A percentile compares a stretch with the other conserved stretches of the same genome.
Evolutionary conservation across 345 rosid species (phyloP).

Genomic region (Iberis pinnata): DNA sequence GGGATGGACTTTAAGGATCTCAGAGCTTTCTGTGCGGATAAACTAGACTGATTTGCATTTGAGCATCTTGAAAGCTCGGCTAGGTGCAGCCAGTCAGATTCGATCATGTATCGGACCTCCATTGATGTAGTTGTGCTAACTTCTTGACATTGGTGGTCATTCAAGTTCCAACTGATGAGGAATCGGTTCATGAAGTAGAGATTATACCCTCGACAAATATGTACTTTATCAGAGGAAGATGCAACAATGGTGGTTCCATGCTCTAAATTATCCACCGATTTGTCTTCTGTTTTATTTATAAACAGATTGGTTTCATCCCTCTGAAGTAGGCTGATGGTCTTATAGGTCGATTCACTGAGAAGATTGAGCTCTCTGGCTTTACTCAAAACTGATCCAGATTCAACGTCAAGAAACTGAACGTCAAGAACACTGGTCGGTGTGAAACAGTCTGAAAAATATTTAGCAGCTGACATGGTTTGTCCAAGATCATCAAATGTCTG

Average conservation of each 20-base stretch:
- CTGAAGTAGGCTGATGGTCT: constrained; percentile 41
- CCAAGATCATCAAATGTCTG: constrained; percentile 29
- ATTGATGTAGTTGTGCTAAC: constrained; percentile 29
- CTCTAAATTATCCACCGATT: constrained; percentile 21
- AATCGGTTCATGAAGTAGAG: constrained; percentile 74
- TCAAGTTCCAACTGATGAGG: constrained; percentile 53
- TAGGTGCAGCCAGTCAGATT: constrained; percentile 74
- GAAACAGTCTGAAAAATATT: constrained; percentile 28
- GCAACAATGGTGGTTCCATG: constrained; percentile 10
- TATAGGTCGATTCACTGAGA: constrained; percentile 56
- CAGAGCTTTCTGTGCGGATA: constrained; percentile 49
- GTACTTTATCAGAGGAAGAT: constrained; percentile 17
- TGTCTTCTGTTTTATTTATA: constrained; percentile 38
- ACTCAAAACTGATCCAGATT: constrained; percentile 46
- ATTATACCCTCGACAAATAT: constrained; percentile 39
- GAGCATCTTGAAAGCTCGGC: constrained; percentile 44
- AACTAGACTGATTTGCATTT: constrained; percentile 23
- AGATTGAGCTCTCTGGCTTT: constrained; percentile 63
- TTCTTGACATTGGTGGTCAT: constrained; percentile 16
- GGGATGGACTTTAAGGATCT: constrained; percentile 52
- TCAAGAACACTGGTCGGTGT: constrained; percentile 34
- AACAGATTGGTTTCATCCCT: constrained; percentile 57
- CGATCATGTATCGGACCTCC: constrained; percentile 60
- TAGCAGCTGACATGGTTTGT: constrained; percentile 43
- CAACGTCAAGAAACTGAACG: constrained; percentile 39